Conservation (phyloP, 495 filamentous ascomycete genomes). For the Lophium mytilinum region DNA sequence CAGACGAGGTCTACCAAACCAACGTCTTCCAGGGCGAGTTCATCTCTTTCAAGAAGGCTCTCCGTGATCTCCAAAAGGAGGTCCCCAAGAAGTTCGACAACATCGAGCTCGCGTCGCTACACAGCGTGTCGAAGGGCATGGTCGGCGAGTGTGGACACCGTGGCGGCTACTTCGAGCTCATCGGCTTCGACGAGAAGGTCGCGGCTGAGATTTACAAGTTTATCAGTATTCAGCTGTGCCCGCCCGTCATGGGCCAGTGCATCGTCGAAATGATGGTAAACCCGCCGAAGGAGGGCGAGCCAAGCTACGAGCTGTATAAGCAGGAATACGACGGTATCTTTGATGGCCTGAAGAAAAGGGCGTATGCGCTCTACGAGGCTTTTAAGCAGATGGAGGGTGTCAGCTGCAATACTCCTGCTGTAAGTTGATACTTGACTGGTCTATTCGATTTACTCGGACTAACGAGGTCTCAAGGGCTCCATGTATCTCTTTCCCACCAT, state of each 20-base stretch:
- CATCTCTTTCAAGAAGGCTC: constrained; percentile 84
- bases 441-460: not conserved
- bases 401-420: constrained; percentile 63
- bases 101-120: constrained; percentile 68
- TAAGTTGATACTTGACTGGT: constrained; percentile 7
- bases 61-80: constrained; percentile 75
- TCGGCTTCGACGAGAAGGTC: constrained; percentile 78
- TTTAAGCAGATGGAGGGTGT: constrained; percentile 96
- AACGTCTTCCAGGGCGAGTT: constrained; percentile 94
- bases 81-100: constrained; percentile 66
- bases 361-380: constrained; percentile 74
- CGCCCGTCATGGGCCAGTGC: constrained; percentile 92
- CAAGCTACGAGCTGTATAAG: constrained; percentile 72
- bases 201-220: constrained; percentile 96
- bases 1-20: constrained; percentile 98
- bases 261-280: constrained; percentile 96
- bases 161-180: constrained; percentile 92
- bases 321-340: constrained; percentile 77
- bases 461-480: constrained; percentile 50
- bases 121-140: constrained; percentile 79
- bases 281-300: constrained; percentile 73
- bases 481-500: constrained; percentile 99
- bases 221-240: constrained; percentile 88
- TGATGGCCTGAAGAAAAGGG: constrained; percentile 64
- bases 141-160: constrained; percentile 96